Conservation (phyloP, 805 yeast genomes). For the Saturnispora hagleri region DNA sequence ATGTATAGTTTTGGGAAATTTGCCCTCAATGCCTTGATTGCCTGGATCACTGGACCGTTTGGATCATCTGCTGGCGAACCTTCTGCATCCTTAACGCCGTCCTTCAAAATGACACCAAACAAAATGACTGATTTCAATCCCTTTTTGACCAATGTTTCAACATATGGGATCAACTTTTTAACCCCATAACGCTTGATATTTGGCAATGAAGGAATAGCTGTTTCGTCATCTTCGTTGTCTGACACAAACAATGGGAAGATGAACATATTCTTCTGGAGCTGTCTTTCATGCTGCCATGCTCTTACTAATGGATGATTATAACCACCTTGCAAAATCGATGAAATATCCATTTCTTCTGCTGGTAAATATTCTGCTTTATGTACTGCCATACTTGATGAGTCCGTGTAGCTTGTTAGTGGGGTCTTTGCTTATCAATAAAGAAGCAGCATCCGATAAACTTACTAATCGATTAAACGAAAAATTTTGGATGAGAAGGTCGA, state of each 20-base stretch:
- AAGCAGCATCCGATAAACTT: neutral
- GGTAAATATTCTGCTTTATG: conserved; percentile 69
- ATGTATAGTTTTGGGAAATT: conserved; percentile 78
- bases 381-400: neutral
- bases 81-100: conserved; percentile 63
- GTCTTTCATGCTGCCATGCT: conserved; percentile 86
- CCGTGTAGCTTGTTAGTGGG: neutral
- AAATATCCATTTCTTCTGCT: conserved; percentile 46
- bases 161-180: conserved; percentile 66
- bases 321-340: conserved; percentile 86
- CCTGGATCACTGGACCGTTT: conserved; percentile 84
- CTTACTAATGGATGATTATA: conserved; percentile 85
- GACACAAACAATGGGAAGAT: conserved; percentile 86
- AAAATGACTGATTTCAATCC: conserved; percentile 82
- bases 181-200: conserved; percentile 83
- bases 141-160: conserved; percentile 58
- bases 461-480: neutral
- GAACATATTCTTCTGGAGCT: conserved; percentile 77
- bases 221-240: conserved; percentile 74
- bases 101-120: conserved; percentile 82
- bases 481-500: neutral
- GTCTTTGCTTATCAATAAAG: neutral
- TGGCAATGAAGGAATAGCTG: conserved; percentile 68
- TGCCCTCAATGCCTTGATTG: conserved; percentile 53
- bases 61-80: conserved; percentile 96